Evolutionary conservation across 352 stramenopile genomes (phyloP), one percentile per base, ranked within the genome.

Genomic region (Globisporangium middletonii): DNA sequence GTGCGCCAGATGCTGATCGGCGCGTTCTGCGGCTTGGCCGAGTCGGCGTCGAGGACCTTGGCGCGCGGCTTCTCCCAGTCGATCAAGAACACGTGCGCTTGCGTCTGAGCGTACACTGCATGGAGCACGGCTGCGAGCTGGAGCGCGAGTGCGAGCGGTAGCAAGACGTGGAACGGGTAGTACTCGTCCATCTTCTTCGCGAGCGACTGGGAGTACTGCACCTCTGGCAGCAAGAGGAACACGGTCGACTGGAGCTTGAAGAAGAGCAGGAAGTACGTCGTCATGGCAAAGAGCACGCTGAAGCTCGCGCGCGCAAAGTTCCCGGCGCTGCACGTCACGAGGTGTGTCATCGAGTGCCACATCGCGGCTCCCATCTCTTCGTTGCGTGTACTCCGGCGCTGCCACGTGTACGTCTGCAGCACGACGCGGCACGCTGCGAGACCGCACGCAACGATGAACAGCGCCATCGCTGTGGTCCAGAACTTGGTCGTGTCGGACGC

Each of bases 1-100:
- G 86, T 95, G n/a, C 95, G 75, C 95, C 95, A 98, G 12, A 97
- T 83, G 42, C 88, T 97, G 15, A 98, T 72, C 27, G 81, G 72
- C 1, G 72, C 81, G 18, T 71, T 71, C 15, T 72, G 74, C 3
- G 75, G 67, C 30, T 72, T 71, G 16, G 52, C 58, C 11, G 67
- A 72, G 51, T 92, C 81, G 41, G 72, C 60, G 58, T 88, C 77
- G 30, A 87, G 70, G 12, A 89, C 68, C 47, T 72, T 86, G 16
- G 83, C 68, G 1, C 78, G 75, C 43, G 85, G 79, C 55, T 92
- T 96, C 64, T 98, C 94, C 93, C 94, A 98, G 63, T 98, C 94
- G 28, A 98, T 67, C 53, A 98, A 94, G 58, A 97, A 95, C 2
- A 98, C 63, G 42, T 96, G 79, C 2, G 79, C 59, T 19, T 81